These are phyloP conservation scores for Pelargonium myrrhifolium DNA, from an alignment of 441 rosid genomes.

Conservation along the genomic window DNA sequence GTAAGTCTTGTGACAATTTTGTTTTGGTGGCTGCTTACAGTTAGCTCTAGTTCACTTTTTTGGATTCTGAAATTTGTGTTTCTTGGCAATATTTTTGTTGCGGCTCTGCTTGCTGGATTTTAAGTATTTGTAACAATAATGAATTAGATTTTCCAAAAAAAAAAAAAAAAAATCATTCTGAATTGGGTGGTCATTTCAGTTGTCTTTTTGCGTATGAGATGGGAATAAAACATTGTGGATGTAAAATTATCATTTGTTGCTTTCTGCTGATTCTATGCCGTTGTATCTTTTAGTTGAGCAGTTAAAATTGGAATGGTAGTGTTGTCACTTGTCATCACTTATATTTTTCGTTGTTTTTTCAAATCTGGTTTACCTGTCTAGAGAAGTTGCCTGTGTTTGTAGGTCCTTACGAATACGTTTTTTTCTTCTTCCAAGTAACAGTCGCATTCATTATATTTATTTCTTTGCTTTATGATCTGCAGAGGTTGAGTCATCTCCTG, in stretches of 20 bases:
- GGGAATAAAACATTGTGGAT: neutral
- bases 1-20: neutral
- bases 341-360: neutral
- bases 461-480: slow-evolving; percentile 21
- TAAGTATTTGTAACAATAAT: neutral
- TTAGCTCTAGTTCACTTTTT: neutral
- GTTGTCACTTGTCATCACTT: neutral
- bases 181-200: neutral
- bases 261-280: neutral
- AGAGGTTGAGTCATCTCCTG: slow-evolving; percentile 71
- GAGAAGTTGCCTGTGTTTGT: neutral
- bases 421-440: neutral
- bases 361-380: neutral
- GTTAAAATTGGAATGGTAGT: neutral
- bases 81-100: neutral
- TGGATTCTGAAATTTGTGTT: neutral
- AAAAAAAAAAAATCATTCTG: too few species aligned
- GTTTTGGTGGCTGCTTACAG: neutral
- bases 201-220: neutral
- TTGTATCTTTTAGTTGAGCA: neutral
- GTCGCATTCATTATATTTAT: slow-evolving; percentile 12
- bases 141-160: neutral
- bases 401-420: neutral
- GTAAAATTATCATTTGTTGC: neutral
- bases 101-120: neutral